Evolutionary conservation across 371 early-diverging fungal species (phyloP), one percentile per base, ranked within the genome.

Genomic region (Rhizopus microsporus): DNA sequence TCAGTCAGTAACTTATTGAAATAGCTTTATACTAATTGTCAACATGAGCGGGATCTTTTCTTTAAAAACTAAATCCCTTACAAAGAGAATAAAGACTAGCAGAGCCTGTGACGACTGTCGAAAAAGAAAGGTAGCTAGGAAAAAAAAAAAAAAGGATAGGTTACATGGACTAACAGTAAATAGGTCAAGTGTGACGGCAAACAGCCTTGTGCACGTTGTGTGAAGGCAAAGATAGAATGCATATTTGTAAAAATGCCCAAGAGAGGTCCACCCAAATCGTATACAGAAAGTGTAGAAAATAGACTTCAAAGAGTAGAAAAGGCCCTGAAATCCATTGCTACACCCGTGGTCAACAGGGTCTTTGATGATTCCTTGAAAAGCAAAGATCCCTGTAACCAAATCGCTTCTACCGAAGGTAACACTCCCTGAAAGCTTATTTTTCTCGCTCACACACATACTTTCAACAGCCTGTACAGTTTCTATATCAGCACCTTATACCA

Each of bases 101-200:
- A 59, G 75, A 42, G 80, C 80, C 6, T 80, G 80, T 49, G 77
- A 77, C 51, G 77, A 77, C 54, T 80, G 80, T 59, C 56, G 80
- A 63, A 80, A 77, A 56, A 69, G 80, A 61, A 80, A 80, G 73
- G 80, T 79, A 72, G 51, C 32, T 10, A 35, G 42, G 32, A n/a
- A 37, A 37, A 56, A n/a, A 46, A 54, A 51, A 37, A 33, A 50
- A 42, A 16, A 52, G 37, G 38, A n/a, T n/a, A n/a, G 23, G 23
- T 0, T 23, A 23, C 23, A 23, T 23, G 23, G 23, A 23, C 23
- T 23, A 23, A 47, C 13, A 35, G 47, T 45, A 56, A 37, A 29
- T 44, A 80, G 80, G 77, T 80, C 9, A 80, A 80, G 59, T 80
- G 80, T 48, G 77, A 80, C 56, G 80, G 80, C 29, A 74, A 71